phyloP scores from a whole-genome alignment of 2,329 filamentous ascomycete genomes.

The Claviceps spartinae region DNA sequence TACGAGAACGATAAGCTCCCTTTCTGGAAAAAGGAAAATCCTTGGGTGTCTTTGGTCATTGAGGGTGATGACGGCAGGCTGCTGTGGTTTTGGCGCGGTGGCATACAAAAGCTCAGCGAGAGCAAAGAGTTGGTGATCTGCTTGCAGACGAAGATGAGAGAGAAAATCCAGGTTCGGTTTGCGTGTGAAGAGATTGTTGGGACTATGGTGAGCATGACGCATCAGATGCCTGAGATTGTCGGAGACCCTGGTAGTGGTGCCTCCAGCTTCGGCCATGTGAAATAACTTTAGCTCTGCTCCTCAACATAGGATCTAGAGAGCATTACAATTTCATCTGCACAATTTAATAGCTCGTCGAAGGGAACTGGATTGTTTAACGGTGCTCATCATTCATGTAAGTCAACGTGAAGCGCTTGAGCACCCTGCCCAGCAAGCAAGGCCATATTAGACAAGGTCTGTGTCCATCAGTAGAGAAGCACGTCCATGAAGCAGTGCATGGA shows the following conservation, averaged over 20 bases:
- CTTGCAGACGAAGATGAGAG: conserved; percentile 37
- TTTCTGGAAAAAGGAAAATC: conserved; percentile 47
- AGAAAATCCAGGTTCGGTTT: conserved; percentile 52
- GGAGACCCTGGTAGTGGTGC: no score
- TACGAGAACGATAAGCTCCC: conserved; percentile 54
- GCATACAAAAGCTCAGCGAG: conserved; percentile 49
- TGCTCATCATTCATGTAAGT: no score
- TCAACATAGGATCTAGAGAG: not conserved
- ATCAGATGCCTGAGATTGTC: conserved; percentile 4
- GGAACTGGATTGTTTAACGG: no score
- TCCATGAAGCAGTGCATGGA: no score
- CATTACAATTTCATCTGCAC: not conserved
- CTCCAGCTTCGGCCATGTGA: not conserved
- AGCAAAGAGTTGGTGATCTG: conserved; percentile 42
- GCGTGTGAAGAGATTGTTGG: conserved; percentile 78
- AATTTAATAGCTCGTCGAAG: no score
- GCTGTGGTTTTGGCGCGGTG: conserved; percentile 53
- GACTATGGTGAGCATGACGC: conserved; percentile 25
- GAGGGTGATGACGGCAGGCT: conserved; percentile 41
- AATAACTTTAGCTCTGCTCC: no score
- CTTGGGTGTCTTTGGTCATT: conserved; percentile 61
- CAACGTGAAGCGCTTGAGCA: no score
- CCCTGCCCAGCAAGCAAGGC: no score
- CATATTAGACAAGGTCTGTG: no score
- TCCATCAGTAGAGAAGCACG: no score